A percentile compares a stretch with the other conserved stretches of the same genome.
phyloP scores from a whole-genome alignment of 1,139 yeast genomes.

The Yamadazyma conglobata region DNA sequence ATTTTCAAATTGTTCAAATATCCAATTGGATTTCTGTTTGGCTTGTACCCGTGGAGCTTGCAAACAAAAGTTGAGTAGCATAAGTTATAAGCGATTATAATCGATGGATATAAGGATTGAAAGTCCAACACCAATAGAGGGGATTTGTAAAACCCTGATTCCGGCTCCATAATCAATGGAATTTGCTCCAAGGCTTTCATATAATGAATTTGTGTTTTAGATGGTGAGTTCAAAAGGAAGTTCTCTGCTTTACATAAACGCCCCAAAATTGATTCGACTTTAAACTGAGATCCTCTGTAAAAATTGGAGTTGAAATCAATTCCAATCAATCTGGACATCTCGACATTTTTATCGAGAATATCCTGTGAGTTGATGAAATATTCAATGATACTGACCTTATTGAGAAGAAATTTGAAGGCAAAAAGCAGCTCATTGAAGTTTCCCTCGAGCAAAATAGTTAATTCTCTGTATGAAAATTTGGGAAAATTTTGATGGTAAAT shows the following conservation, averaged over 20 bases:
- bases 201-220: conserved; percentile 73
- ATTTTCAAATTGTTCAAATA: conserved; percentile 42
- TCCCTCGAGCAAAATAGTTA: conserved; percentile 49
- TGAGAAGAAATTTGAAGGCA: conserved; percentile 50
- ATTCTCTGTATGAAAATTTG: conserved; percentile 44
- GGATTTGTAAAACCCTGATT: conserved; percentile 76
- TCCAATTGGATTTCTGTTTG: conserved; percentile 35
- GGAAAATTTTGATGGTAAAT: conserved; percentile 68
- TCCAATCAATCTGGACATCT: conserved; percentile 83
- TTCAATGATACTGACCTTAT: conserved; percentile 45
- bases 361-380: conserved; percentile 61
- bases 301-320: conserved; percentile 86
- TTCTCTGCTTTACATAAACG: conserved; percentile 77
- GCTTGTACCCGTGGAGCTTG: conserved; percentile 48
- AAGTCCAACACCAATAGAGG: conserved; percentile 90
- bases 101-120: conserved; percentile 90
- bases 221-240: conserved; percentile 71
- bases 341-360: conserved; percentile 67
- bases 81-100: conserved; percentile 86
- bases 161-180: conserved; percentile 91
- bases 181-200: conserved; percentile 86
- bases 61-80: conserved; percentile 90
- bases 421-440: conserved; percentile 25
- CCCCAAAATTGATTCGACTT: conserved; percentile 79
- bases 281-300: conserved; percentile 89